A percentile compares a stretch with the other conserved stretches of the same genome.
Evolutionary conservation across 2,329 filamentous ascomycete species (phyloP).

Genomic region (Fusarium graminum): DNA sequence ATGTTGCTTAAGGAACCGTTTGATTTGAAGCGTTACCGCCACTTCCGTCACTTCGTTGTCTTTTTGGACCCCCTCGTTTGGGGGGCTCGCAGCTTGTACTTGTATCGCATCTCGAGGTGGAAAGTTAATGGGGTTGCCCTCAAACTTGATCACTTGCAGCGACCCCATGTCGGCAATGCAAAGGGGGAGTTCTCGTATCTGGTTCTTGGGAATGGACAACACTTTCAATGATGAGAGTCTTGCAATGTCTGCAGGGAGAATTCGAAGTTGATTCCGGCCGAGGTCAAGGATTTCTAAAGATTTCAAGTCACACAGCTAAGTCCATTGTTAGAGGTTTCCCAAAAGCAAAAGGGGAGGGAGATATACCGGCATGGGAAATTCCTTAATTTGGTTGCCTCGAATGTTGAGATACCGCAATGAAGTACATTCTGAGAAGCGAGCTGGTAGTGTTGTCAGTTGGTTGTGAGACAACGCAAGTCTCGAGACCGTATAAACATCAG

Average conservation of each 20-base stretch:
- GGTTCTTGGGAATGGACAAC: constrained; percentile 87
- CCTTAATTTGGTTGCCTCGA: constrained; percentile 78
- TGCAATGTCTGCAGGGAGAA: constrained; percentile 82
- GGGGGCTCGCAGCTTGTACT: constrained; percentile 66
- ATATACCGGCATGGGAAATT: constrained; percentile 69
- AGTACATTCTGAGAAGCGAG: constrained; percentile 79
- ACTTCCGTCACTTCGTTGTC: constrained; percentile 75
- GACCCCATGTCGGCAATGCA: constrained; percentile 92
- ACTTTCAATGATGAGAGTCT: constrained; percentile 89
- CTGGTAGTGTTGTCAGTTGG: constrained; percentile 76
- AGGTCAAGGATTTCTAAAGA: constrained; percentile 94
- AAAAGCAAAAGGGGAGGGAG: constrained; percentile 15
- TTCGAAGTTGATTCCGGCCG: constrained; percentile 85
- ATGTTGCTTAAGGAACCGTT: constrained; percentile 69
- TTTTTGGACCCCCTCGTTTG: constrained; percentile 64
- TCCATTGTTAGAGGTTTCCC: constrained; percentile 43
- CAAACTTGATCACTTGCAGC: constrained; percentile 88
- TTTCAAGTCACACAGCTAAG: constrained; percentile 84
- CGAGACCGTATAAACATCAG: constrained; percentile 38
- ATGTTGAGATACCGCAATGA: constrained; percentile 85
- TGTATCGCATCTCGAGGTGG: constrained; percentile 79
- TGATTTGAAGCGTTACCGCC: constrained; percentile 71
- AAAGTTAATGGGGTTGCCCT: constrained; percentile 87
- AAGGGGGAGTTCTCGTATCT: constrained; percentile 84
- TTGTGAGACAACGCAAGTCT: constrained; percentile 88